A percentile compares a stretch with the other conserved stretches of the same genome.
phyloP scores from a whole-genome alignment of 768 basidiomycete genomes.

The Cyathus striatus region DNA sequence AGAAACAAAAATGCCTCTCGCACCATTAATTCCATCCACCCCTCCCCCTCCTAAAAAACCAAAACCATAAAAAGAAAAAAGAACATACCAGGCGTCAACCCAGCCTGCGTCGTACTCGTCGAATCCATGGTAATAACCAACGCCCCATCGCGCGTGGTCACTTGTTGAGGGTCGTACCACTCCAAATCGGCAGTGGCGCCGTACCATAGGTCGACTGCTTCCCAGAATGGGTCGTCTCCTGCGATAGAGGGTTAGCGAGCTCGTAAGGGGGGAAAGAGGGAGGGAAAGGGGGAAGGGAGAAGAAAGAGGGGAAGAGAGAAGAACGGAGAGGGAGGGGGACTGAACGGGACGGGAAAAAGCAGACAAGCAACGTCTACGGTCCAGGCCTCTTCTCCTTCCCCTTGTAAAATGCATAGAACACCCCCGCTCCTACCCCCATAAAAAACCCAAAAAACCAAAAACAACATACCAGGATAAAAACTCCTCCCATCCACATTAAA shows the following conservation, averaged over 20 bases:
- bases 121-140: conserved; percentile 69
- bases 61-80: neutral
- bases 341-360: neutral
- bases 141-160: conserved; percentile 61
- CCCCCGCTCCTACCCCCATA: neutral
- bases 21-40: too few species aligned
- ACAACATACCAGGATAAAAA: conserved; percentile 42
- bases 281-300: conserved; percentile 2
- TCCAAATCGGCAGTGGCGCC: conserved; percentile 65
- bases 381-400: too few species aligned
- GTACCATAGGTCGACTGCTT: conserved; percentile 72
- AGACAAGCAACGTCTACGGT: too few species aligned
- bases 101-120: conserved; percentile 18
- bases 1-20: too few species aligned
- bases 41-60: too few species aligned
- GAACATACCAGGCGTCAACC: conserved; percentile 24
- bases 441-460: neutral
- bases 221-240: conserved; percentile 65
- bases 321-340: neutral
- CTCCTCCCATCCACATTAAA: conserved; percentile 63
- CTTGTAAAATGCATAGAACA: conserved; percentile 2
- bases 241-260: neutral
- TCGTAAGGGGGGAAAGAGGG: conserved; percentile 3
- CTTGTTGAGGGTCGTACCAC: conserved; percentile 69
- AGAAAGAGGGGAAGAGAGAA: neutral